Base-by-base conservation (phyloP, 2,329 filamentous ascomycete genomes). In the Pseudogymnoascus sp. region DNA sequence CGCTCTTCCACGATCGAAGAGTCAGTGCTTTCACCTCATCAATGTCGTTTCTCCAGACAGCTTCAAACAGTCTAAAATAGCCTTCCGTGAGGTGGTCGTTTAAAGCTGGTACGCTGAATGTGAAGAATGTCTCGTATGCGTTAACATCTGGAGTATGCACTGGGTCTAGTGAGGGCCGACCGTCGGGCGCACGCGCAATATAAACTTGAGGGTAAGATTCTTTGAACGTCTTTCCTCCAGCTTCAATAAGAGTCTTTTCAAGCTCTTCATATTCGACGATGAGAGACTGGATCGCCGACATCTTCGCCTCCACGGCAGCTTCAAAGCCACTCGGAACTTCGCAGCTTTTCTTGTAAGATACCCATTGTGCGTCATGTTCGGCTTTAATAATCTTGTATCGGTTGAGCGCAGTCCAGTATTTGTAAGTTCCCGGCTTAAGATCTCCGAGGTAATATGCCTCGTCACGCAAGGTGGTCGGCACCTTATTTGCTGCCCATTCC, bases 21-120 rank as follows among this genome's bases (percentile, higher is more conserved):
- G 87, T 89, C 38, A 90, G 76, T 12, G 76, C 73, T 70, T 89
- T 90, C 73, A 93, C 84, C 2, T 78, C 84, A 1, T 84, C 78
- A 1, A 89, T 67, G 67, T 95, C 84, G n/a, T 87, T 88, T 4
- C 69, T 69, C 89, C 89, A 95, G 4, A 85, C 85, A 37, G 89
- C 89, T 70, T 93, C 85, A 72, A 90, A 89, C 77, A 93, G 74
- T 66, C 83, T 76, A 5, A 89, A 66, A 66, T 92, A 93, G 0
- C 81, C 86, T 35, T 79, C 76, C 26, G 78, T 79, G 60, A 80
- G 82, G 40, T 76, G 76, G 2, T 83, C 81, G 0, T 82, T 88
- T 10, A 82, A 66, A 76, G 83, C 67, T 10, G 71, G 69, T 5
- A 68, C 53, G 28, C 26, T 16, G 61, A 72, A 70, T 11, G 10